phyloP scores from a whole-genome alignment of 768 basidiomycete genomes.

The Flagelloscypha sp. region DNA sequence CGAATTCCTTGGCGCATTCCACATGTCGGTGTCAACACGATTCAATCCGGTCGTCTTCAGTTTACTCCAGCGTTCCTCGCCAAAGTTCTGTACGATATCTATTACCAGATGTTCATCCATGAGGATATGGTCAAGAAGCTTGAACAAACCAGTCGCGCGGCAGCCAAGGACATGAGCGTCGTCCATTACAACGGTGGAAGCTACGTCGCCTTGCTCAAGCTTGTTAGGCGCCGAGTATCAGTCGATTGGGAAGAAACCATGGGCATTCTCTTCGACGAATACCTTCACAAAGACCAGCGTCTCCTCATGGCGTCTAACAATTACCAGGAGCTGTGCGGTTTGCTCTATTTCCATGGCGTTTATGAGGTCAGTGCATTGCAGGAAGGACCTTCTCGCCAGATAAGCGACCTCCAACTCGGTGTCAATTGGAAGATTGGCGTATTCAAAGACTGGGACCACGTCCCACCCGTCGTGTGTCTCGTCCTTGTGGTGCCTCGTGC shows the following conservation, averaged over 20 bases:
- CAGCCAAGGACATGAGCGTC: too few species aligned
- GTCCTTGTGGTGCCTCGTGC: constrained; percentile 28
- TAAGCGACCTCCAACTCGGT: neutral
- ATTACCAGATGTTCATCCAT: constrained; percentile 21
- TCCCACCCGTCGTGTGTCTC: constrained; percentile 31
- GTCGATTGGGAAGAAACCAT: constrained; percentile 22
- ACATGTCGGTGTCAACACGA: too few species aligned
- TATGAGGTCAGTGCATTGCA: constrained; percentile 10
- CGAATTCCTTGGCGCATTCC: constrained; percentile 18
- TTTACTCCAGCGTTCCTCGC: constrained; percentile 18
- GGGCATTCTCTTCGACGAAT: constrained; percentile 17
- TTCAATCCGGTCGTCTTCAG: too few species aligned
- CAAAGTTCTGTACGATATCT: constrained; percentile 17
- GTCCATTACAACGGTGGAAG: constrained; percentile 25
- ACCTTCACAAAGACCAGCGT: constrained; percentile 14
- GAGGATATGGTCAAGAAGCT: constrained; percentile 15
- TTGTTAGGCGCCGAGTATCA: constrained; percentile 16
- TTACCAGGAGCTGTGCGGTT: constrained; percentile 31
- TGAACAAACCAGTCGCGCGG: too few species aligned
- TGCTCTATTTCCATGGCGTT: constrained; percentile 25
- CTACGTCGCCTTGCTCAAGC: constrained; percentile 23
- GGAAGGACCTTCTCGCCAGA: constrained; percentile 5
- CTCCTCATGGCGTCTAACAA: constrained; percentile 22
- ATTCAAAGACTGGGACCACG: constrained; percentile 23
- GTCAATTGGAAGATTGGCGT: constrained; percentile 6